Percentiles rank a stretch among this genome's conserved stretches.
These are phyloP conservation scores for Aegilops sharonensis DNA, from an alignment of 176 grass and related monocot genomes.

Conservation along the genomic window DNA sequence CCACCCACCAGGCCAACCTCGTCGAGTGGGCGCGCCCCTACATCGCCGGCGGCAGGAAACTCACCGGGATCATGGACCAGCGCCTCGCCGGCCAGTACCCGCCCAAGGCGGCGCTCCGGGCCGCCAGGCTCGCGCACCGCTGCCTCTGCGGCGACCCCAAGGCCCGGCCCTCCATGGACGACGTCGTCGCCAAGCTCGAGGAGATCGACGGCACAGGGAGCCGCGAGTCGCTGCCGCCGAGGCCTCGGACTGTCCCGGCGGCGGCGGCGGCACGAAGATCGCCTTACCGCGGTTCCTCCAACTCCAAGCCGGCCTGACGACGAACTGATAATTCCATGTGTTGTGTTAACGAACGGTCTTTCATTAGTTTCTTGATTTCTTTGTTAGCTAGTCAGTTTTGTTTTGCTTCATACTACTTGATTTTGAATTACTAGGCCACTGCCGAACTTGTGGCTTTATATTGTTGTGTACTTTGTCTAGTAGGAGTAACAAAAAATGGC, in stretches of 20 bases:
- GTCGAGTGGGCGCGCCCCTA: conserved; percentile 65
- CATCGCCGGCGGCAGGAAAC: conserved; percentile 50
- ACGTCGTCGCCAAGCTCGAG: conserved; percentile 62
- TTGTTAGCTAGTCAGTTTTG: not conserved
- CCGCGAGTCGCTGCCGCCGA: conserved; percentile 30
- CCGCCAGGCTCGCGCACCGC: conserved; percentile 54
- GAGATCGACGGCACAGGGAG: conserved; percentile 44
- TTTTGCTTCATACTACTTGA: no score
- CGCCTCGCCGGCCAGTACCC: conserved; percentile 61
- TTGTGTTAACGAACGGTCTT: no score
- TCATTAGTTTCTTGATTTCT: no score
- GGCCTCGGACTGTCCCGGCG: not conserved
- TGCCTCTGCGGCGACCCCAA: conserved; percentile 64
- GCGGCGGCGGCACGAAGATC: not conserved
- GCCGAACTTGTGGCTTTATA: no score
- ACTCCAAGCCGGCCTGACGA: not conserved
- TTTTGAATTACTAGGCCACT: no score
- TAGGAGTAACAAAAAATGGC: no score
- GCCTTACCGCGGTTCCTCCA: conserved; percentile 9
- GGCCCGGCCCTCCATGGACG: conserved; percentile 63
- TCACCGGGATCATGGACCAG: conserved; percentile 63
- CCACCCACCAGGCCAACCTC: conserved; percentile 59
- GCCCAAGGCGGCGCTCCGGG: conserved; percentile 47
- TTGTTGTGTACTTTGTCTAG: no score
- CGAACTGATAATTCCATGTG: no score